A percentile compares a stretch with the other conserved stretches of the same genome.
Conservation (phyloP, 108 stramenopile species). For the Parietichytrium sp. region DNA sequence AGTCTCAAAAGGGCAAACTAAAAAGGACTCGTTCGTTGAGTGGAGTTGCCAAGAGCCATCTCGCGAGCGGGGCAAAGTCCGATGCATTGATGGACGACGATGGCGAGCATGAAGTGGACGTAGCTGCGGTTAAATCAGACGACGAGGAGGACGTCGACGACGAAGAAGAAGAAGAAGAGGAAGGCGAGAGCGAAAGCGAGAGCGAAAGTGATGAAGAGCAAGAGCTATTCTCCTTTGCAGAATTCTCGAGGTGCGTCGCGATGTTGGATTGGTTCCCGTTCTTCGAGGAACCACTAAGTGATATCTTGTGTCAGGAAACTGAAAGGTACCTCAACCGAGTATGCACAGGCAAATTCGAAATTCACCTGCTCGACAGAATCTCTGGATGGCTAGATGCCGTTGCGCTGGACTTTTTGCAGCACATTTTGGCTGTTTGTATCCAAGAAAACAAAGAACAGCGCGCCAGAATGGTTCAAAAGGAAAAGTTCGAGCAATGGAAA, state of each 20-base stretch:
- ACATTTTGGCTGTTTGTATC: not conserved
- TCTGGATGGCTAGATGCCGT: slow-evolving; percentile 25
- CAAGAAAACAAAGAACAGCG: not conserved
- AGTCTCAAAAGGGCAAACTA: too few species aligned
- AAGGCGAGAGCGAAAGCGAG: not conserved
- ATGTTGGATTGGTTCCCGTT: slow-evolving; percentile 4
- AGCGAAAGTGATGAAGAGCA: too few species aligned
- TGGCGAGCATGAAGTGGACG: not conserved
- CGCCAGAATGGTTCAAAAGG: slow-evolving; percentile 19
- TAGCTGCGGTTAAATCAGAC: not conserved
- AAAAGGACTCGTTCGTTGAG: too few species aligned
- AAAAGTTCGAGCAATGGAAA: slow-evolving; percentile 14
- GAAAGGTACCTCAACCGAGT: slow-evolving; percentile 3
- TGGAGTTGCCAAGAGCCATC: too few species aligned
- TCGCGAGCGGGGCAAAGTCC: too few species aligned
- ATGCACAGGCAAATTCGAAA: slow-evolving; percentile 24
- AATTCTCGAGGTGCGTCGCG: not conserved
- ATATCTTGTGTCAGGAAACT: slow-evolving; percentile 9
- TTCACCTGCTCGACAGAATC: not conserved
- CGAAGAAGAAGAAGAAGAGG: not conserved
- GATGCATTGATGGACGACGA: not conserved
- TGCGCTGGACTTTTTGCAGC: not conserved
- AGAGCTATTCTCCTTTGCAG: not conserved
- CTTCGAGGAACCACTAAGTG: slow-evolving; percentile 15
- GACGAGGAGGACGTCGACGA: not conserved